Evolutionary conservation across 371 early-diverging fungal genomes (phyloP).

Genomic region (Chytridium lagenaria): DNA sequence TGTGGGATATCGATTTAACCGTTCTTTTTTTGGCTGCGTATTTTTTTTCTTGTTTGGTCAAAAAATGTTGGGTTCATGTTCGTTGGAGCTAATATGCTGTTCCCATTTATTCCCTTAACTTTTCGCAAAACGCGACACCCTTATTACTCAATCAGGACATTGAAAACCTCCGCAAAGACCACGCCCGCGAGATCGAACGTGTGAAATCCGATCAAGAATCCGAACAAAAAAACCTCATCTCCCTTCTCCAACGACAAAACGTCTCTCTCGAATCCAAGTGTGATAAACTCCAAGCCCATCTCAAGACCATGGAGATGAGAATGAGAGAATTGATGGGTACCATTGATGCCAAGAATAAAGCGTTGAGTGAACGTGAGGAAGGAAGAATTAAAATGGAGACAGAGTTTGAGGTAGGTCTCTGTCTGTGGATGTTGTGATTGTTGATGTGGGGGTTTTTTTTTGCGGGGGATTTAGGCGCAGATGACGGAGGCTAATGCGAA

Average conservation of each 20-base stretch:
- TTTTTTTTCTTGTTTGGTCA: too few relatives aligned
- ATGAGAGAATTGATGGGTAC: slow-evolving; percentile 55
- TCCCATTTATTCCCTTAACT: not conserved
- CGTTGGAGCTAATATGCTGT: too few relatives aligned
- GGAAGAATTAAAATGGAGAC: slow-evolving; percentile 41
- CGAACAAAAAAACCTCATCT: slow-evolving; percentile 59
- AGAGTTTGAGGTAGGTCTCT: slow-evolving; percentile 47
- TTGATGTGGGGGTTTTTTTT: too few relatives aligned
- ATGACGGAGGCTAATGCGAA: slow-evolving; percentile 44
- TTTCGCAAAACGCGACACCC: not conserved
- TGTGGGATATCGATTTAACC: too few relatives aligned
- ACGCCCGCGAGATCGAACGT: slow-evolving; percentile 60
- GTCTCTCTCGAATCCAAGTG: slow-evolving; percentile 58
- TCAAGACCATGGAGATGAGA: slow-evolving; percentile 56
- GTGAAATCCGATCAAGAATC: slow-evolving; percentile 62
- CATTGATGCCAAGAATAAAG: slow-evolving; percentile 57
- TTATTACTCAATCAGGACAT: slow-evolving; percentile 48
- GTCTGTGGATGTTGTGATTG: too few relatives aligned
- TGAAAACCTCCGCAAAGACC: slow-evolving; percentile 61
- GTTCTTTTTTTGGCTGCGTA: too few relatives aligned
- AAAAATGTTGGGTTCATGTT: too few relatives aligned
- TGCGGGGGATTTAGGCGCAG: slow-evolving; percentile 29
- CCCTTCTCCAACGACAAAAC: slow-evolving; percentile 61
- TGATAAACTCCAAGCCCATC: slow-evolving; percentile 60
- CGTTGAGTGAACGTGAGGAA: slow-evolving; percentile 57